A percentile compares a stretch with the other conserved stretches of the same genome.
Evolutionary conservation across 805 yeast genomes (phyloP).

Genomic region (Candida boidinii): DNA sequence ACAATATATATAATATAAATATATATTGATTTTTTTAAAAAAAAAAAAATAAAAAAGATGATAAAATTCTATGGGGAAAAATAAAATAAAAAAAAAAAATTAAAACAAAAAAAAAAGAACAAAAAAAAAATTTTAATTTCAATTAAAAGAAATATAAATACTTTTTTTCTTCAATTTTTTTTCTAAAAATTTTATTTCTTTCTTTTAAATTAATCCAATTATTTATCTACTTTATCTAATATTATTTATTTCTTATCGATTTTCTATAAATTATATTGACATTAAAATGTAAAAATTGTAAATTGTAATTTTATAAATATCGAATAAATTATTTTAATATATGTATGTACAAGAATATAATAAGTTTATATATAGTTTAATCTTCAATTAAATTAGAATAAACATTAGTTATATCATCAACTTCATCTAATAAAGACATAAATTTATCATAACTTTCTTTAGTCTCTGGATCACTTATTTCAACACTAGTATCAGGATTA

Average conservation of each 20-base stretch:
- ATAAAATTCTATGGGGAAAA: no score
- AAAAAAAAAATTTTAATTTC: no score
- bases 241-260: not conserved
- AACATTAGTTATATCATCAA: slow-evolving; percentile 79
- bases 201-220: not conserved
- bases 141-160: no score
- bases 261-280: slow-evolving; percentile 1
- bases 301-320: no score
- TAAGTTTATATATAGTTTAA: not conserved
- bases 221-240: not conserved
- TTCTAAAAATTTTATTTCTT: no score
- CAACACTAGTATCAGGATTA: slow-evolving; percentile 49
- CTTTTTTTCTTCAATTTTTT: no score
- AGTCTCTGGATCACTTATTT: slow-evolving; percentile 44
- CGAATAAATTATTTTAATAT: slow-evolving; percentile 1
- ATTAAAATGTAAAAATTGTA: not conserved
- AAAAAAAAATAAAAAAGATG: not conserved
- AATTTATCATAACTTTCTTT: slow-evolving; percentile 48
- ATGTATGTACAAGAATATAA: not conserved
- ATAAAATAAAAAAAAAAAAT: no score
- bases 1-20: not conserved
- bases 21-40: not conserved
- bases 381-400: slow-evolving; percentile 55
- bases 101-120: no score
- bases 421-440: slow-evolving; percentile 52